phyloP scores from a whole-genome alignment of 2,329 filamentous ascomycete species.

The Neofusicoccum sp. region DNA sequence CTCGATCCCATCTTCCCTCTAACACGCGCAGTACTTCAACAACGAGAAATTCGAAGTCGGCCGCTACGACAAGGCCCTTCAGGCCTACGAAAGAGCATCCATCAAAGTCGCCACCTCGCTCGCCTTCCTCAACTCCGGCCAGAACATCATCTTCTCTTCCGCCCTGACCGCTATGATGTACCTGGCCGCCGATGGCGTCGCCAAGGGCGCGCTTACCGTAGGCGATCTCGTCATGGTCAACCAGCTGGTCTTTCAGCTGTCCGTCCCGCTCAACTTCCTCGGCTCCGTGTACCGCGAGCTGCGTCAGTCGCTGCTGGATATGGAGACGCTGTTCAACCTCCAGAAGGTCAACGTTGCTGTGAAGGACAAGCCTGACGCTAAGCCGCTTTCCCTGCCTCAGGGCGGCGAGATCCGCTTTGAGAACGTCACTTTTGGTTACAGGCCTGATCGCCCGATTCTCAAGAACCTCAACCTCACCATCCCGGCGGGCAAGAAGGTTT shows the following conservation, averaged over 20 bases:
- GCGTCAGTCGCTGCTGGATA: slow-evolving; percentile 90
- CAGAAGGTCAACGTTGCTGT: slow-evolving; percentile 95
- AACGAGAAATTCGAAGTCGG: slow-evolving; percentile 94
- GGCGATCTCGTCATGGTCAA: slow-evolving; percentile 99
- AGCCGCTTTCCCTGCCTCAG: slow-evolving; percentile 67
- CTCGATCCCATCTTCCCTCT: neutral
- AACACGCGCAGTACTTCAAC: slow-evolving; percentile 73
- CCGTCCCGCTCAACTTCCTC: slow-evolving; percentile 93
- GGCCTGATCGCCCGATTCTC: slow-evolving; percentile 82
- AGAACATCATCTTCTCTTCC: slow-evolving; percentile 95
- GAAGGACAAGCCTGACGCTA: slow-evolving; percentile 74
- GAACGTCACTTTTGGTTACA: slow-evolving; percentile 93
- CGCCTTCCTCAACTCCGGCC: slow-evolving; percentile 88
- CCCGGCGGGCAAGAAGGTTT: slow-evolving; percentile 93
- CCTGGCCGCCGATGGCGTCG: slow-evolving; percentile 87
- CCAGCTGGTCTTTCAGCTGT: slow-evolving; percentile 96
- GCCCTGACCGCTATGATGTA: slow-evolving; percentile 99
- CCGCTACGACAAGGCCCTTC: slow-evolving; percentile 84
- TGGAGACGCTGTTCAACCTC: slow-evolving; percentile 97
- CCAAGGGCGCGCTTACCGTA: slow-evolving; percentile 77
- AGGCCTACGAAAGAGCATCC: slow-evolving; percentile 86
- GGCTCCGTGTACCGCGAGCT: slow-evolving; percentile 98
- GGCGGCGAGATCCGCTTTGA: slow-evolving; percentile 94
- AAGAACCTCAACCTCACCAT: slow-evolving; percentile 85
- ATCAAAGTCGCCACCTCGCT: slow-evolving; percentile 97